Conservation (phyloP, 2,329 filamentous ascomycete genomes). For the Trichoderma hamatum region DNA sequence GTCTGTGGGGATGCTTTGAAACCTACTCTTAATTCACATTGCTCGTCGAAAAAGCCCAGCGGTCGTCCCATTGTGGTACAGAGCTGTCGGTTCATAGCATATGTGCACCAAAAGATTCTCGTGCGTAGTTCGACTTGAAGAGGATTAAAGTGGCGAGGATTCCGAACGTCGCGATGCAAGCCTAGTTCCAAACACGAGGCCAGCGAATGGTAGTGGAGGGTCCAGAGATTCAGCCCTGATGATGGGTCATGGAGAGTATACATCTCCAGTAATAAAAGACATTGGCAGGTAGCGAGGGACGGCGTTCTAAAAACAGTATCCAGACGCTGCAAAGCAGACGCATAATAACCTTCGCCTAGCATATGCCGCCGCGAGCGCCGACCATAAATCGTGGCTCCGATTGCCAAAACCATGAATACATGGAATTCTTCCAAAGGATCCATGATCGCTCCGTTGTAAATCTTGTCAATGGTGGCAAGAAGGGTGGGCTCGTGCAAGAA, state of each 20-base stretch:
- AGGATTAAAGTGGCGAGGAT: conserved; percentile 47
- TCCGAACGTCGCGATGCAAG: conserved; percentile 53
- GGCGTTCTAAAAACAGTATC: conserved; percentile 52
- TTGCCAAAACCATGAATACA: conserved; percentile 56
- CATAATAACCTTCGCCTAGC: conserved; percentile 33
- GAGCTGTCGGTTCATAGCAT: conserved; percentile 54
- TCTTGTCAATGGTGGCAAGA: conserved; percentile 42
- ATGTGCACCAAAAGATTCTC: conserved; percentile 58
- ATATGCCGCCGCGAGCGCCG: conserved; percentile 19
- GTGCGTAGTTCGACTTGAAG: conserved; percentile 58
- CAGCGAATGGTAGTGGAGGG: conserved; percentile 58
- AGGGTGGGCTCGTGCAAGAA: conserved; percentile 52
- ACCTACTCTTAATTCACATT: conserved; percentile 49
- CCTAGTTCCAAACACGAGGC: conserved; percentile 55
- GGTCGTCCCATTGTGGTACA: conserved; percentile 60
- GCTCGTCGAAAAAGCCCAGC: conserved; percentile 58
- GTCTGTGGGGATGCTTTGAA: no score
- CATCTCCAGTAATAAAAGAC: conserved; percentile 49
- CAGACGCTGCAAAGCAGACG: conserved; percentile 50
- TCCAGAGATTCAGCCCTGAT: conserved; percentile 55
- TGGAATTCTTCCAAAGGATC: conserved; percentile 48
- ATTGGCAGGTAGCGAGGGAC: conserved; percentile 54
- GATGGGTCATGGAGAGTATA: conserved; percentile 56
- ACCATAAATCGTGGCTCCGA: conserved; percentile 51
- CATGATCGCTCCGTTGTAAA: conserved; percentile 39